Base-by-base conservation (phyloP, 305 asterid genomes). In the Lippia alba region DNA sequence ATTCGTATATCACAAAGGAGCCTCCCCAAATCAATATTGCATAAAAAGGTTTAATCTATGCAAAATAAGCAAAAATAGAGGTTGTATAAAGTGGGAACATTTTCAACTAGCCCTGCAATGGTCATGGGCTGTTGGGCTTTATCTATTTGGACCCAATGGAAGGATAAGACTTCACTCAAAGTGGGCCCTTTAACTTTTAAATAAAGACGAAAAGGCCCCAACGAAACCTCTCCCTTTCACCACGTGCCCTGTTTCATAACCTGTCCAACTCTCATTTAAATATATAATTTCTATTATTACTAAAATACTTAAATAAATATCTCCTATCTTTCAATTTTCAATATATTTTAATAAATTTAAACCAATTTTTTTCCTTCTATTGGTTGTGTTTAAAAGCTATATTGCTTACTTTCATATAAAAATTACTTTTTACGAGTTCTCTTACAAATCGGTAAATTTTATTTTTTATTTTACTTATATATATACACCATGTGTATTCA, bases 81-180 rank as follows among this genome's bases (percentile, higher is more conserved):
- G 80, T 57, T 15, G 71, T 10, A 36, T 76, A 79, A 82, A 77
- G 84, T 68, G 4, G 71, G 58, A 36, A 74, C 82, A 77, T 30
- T 8, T 46, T 71, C 72, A 76, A 65, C 86, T 76, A 79, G 71
- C 62, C 80, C 51, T 71, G n/a, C 64, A 58, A 57, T 56, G 79
- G 46, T 2, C 18, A 39, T 81, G 83, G 85, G 85, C 78, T 78
- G 46, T 81, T 81, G 83, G 85, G 85, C 78, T 56, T 67, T 81
- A 77, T 64, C 19, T 68, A 67, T 78, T 81, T 74, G 80, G 85
- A 76, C 71, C 78, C 70, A 66, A 74, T 69, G 34, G 33, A 41
- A 9, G 65, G 85, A 81, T 69, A 76, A 73, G 79, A 76, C 81
- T 24, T 10, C 83, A 69, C 73, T 66, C 51, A 41, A 45, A 32